Conservation (phyloP, 2,329 filamentous ascomycete genomes). For the Cyclaneusma minus region DNA sequence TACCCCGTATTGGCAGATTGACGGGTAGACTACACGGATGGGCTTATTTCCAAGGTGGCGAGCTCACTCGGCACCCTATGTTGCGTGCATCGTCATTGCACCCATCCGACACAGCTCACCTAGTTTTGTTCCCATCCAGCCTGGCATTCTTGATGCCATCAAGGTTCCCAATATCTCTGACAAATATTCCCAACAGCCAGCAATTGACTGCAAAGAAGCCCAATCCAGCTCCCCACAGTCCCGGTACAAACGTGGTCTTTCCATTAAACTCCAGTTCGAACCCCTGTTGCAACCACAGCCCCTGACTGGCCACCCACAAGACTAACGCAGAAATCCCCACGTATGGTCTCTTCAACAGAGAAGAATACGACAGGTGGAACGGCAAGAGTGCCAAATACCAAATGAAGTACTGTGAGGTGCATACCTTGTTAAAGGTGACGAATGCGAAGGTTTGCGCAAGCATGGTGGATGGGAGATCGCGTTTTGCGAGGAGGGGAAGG, state of each 20-base stretch:
- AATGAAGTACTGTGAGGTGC: conserved; percentile 84
- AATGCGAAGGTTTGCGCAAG: conserved; percentile 94
- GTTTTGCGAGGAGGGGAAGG: conserved; percentile 65
- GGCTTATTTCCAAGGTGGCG: no score
- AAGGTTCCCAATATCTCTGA: conserved; percentile 50
- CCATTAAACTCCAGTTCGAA: conserved; percentile 71
- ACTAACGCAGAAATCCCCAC: conserved; percentile 49
- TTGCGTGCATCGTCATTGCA: no score
- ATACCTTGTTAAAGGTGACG: conserved; percentile 97
- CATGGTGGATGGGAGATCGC: conserved; percentile 69
- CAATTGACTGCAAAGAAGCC: conserved; percentile 75
- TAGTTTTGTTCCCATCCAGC: no score
- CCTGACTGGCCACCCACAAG: conserved; percentile 67
- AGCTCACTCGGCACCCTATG: no score
- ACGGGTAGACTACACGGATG: no score
- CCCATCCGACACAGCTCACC: no score
- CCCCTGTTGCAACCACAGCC: conserved; percentile 58
- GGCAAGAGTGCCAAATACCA: conserved; percentile 96
- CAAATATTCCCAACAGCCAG: conserved; percentile 72
- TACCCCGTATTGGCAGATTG: no score
- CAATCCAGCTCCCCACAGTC: conserved; percentile 62
- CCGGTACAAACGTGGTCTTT: conserved; percentile 67
- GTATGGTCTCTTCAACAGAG: conserved; percentile 42
- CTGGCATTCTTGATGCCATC: no score
- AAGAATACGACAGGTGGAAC: conserved; percentile 72